These are phyloP conservation scores for Francoa sonchifolia DNA, from an alignment of 441 rosid genomes.

Conservation along the genomic window DNA sequence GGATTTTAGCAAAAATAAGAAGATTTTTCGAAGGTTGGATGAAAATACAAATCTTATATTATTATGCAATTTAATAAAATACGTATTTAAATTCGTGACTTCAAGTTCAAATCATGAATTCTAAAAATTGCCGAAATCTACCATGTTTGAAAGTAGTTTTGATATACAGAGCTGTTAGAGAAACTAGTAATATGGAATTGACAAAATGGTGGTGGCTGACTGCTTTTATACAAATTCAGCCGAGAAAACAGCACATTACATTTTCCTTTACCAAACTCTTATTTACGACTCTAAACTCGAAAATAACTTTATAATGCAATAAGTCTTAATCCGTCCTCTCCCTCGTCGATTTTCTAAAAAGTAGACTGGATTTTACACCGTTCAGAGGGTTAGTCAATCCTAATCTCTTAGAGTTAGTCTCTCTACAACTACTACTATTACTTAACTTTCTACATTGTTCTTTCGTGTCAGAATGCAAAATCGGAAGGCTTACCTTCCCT, in stretches of 20 bases:
- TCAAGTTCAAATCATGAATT: too few species aligned
- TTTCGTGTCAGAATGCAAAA: conserved; percentile 30
- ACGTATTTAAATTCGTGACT: too few species aligned
- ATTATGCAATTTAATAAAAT: too few species aligned
- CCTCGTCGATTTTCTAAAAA: conserved; percentile 30
- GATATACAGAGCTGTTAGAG: too few species aligned
- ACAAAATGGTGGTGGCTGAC: conserved; percentile 26
- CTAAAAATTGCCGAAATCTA: too few species aligned
- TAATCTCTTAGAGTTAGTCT: conserved; percentile 24
- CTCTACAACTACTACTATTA: conserved; percentile 21
- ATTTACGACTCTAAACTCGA: conserved; percentile 18
- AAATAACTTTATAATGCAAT: conserved; percentile 7
- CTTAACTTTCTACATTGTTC: conserved; percentile 37
- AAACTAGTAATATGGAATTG: neutral
- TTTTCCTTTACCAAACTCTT: conserved; percentile 16
- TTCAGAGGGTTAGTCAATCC: conserved; percentile 22
- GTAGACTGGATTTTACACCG: conserved; percentile 32
- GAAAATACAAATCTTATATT: too few species aligned
- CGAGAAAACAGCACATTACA: conserved; percentile 19
- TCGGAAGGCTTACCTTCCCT: conserved; percentile 20
- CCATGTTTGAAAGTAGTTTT: too few species aligned
- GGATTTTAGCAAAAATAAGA: too few species aligned
- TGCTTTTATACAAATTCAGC: conserved; percentile 19
- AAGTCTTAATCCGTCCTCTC: conserved; percentile 23
- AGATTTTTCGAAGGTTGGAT: too few species aligned